Evolutionary conservation across 75 land plant genomes (phyloP), one percentile per base, ranked within the genome.

Genomic region (Gnetum montanum): DNA sequence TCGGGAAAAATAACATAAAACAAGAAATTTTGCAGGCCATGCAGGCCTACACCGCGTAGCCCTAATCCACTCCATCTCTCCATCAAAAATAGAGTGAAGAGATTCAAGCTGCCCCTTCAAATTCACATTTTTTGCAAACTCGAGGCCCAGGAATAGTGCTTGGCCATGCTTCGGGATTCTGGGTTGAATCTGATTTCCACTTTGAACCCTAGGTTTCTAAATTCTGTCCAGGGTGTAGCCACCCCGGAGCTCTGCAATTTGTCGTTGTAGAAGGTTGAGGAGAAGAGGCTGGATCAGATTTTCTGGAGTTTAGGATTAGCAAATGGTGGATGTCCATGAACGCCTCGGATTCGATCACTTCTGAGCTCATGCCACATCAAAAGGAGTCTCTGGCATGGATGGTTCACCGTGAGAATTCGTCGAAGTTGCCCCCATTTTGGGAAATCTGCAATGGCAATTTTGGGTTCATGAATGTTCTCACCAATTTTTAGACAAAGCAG

Each of bases 361-460:
- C 90, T 4, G 59, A 65, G 48, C 71, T 93, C 25, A 78, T 77
- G 36, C 38, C 27, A 31, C 98, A 93, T 55, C 98, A 93, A 70
- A 88, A 85, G 66, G 82, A 82, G 61, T 94, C 84, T 5, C 60
- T 93, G 25, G 84, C 86, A 0, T 93, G 98, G 98, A 28, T 93
- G 60, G 60, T 85, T 40, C 62, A 49, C 10, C 84, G 88, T 71
- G 98, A 93, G 69, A 85, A 79, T 66, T 73, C 84, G 6, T 34
- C 16, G 8, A 81, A 75, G 1, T 54, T 93, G 69, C 98, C 98
- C 0, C 98, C 98, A 0, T 93, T 93, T 55, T 93, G 94, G 94
- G 79, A 79, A 53, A 73, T 70, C 45, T 61, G 57, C 38, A 60
- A 55, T 41, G 46, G 44, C 10, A 68, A 61, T n/a, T 5, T 47